phyloP scores from a whole-genome alignment of 176 grass and related monocot genomes.

The Raddia guianensis region DNA sequence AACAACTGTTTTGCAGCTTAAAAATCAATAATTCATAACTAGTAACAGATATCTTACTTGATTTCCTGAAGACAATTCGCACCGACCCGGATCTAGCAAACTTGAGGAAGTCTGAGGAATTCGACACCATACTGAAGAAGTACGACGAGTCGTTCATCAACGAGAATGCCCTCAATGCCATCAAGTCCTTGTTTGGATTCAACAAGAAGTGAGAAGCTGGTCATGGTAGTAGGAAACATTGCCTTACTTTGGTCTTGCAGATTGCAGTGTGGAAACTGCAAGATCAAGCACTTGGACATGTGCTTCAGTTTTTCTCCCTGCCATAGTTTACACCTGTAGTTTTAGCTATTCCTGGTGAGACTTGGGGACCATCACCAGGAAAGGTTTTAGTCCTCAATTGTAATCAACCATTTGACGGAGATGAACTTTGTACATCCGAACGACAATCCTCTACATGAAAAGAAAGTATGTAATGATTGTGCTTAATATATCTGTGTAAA shows the following conservation, averaged over 20 bases:
- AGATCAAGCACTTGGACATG: constrained; percentile 3
- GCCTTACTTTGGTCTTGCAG: neutral
- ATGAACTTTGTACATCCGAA: constrained; percentile 26
- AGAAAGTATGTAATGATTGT: constrained; percentile 25
- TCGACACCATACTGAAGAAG: constrained; percentile 72
- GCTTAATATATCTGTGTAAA: constrained; percentile 20
- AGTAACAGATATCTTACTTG: constrained; percentile 23
- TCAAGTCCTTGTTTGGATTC: constrained; percentile 89
- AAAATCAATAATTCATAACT: neutral
- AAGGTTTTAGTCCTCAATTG: constrained; percentile 19
- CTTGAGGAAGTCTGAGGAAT: constrained; percentile 62
- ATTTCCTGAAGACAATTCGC: constrained; percentile 63
- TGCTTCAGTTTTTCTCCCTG: neutral
- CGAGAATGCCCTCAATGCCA: constrained; percentile 89
- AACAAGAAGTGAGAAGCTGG: constrained; percentile 57
- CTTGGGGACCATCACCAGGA: constrained; percentile 26
- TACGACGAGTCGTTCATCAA: constrained; percentile 97
- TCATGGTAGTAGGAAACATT: neutral
- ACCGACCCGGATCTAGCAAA: constrained; percentile 76
- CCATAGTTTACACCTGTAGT: constrained; percentile 35
- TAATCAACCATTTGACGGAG: constrained; percentile 37
- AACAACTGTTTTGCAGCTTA: constrained; percentile 6
- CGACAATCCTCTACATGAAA: constrained; percentile 25
- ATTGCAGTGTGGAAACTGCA: neutral
- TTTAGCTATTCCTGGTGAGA: constrained; percentile 47